phyloP scores from a whole-genome alignment of 2,329 filamentous ascomycete species.

The Cryphonectria nitschkei region DNA sequence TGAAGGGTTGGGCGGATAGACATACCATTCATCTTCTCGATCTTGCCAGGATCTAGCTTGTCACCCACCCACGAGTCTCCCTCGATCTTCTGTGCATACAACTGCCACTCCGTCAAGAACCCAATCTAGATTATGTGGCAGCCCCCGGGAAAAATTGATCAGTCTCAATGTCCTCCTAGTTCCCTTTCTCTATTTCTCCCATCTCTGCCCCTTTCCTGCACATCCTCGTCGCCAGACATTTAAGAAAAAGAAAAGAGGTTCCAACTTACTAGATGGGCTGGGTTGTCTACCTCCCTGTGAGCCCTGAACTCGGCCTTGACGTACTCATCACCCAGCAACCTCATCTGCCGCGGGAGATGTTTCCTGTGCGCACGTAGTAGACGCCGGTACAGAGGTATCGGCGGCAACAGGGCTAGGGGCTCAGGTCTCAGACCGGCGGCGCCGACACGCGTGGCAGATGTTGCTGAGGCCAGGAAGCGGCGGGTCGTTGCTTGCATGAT shows the following conservation, averaged over 20 bases:
- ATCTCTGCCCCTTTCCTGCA: neutral
- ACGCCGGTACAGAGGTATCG: constrained; percentile 86
- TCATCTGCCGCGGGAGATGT: constrained; percentile 72
- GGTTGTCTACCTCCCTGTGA: constrained; percentile 84
- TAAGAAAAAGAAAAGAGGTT: neutral
- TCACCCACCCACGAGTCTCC: constrained; percentile 84
- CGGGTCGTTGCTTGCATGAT: constrained; percentile 21
- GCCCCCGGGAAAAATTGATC: neutral
- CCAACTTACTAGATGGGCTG: constrained; percentile 75
- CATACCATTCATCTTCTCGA: constrained; percentile 93
- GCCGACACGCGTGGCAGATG: constrained; percentile 38
- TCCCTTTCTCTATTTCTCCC: neutral
- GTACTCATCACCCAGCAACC: constrained; percentile 88
- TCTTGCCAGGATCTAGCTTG: constrained; percentile 79
- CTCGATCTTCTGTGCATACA: constrained; percentile 90
- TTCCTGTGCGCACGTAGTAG: constrained; percentile 85
- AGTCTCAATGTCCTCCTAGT: neutral
- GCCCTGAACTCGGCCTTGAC: constrained; percentile 90
- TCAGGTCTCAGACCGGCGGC: constrained; percentile 43
- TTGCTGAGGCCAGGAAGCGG: constrained; percentile 44
- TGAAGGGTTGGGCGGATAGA: neutral
- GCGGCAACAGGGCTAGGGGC: constrained; percentile 75
- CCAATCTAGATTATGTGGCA: constrained; percentile 66
- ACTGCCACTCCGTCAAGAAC: constrained; percentile 95
- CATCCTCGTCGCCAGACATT: neutral